These are phyloP conservation scores for Omphalea diandra DNA, from an alignment of 441 rosid genomes.

Conservation along the genomic window DNA sequence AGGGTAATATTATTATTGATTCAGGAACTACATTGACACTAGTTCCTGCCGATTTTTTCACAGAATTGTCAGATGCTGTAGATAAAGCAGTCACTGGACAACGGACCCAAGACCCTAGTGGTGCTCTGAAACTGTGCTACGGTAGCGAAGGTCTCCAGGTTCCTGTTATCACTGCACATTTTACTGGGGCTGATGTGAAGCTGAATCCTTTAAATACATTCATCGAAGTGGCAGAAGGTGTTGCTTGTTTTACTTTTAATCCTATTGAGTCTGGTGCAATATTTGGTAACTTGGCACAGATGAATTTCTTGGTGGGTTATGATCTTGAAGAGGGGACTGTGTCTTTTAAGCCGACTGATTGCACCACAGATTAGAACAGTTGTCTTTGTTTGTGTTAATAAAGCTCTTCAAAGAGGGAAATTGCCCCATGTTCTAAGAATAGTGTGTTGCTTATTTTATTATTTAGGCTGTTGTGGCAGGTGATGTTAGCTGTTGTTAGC, in stretches of 20 bases:
- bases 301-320: constrained; percentile 16
- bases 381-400: too few species aligned
- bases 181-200: constrained; percentile 22
- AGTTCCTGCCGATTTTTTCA: constrained; percentile 14
- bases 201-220: not conserved
- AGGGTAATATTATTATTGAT: constrained; percentile 32
- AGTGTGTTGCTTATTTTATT: too few species aligned
- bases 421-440: too few species aligned
- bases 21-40: constrained; percentile 30
- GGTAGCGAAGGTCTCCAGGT: not conserved
- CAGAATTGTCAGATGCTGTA: not conserved
- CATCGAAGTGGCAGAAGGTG: not conserved
- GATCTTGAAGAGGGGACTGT: constrained; percentile 1
- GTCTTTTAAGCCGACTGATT: constrained; percentile 5
- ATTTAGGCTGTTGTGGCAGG: too few species aligned
- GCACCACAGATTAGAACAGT: not conserved
- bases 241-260: constrained; percentile 10
- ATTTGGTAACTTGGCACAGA: constrained; percentile 4
- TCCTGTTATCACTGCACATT: constrained; percentile 22
- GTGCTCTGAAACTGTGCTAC: constrained; percentile 5
- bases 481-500: too few species aligned
- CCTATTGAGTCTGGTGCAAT: not conserved
- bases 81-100: not conserved
- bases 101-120: not conserved
- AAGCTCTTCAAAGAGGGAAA: too few species aligned